Evolutionary conservation across 106 monocot species (phyloP).

Genomic region (Dendrobium catenatum): DNA sequence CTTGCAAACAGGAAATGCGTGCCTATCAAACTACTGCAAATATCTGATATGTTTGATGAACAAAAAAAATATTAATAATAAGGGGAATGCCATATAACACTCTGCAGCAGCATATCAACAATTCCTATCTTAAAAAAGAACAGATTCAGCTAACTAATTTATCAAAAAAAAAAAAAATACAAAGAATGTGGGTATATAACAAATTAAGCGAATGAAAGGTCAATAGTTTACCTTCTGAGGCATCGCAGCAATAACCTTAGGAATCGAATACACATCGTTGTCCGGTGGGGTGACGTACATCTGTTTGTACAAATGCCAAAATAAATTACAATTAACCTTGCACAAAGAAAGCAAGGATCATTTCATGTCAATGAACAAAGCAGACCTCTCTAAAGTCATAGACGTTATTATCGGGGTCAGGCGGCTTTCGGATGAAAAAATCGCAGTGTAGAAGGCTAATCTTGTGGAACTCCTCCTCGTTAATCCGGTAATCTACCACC

Average conservation of each 20-base stretch:
- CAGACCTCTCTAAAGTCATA: constrained; percentile 88
- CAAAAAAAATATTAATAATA: too few relatives aligned
- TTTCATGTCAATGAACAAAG: not conserved
- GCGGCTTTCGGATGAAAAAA: constrained; percentile 87
- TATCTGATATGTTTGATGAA: not conserved
- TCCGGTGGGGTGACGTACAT: constrained; percentile 95
- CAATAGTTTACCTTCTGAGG: constrained; percentile 59
- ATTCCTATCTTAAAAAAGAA: too few relatives aligned
- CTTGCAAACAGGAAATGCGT: not conserved
- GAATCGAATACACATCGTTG: constrained; percentile 83
- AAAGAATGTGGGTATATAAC: too few relatives aligned
- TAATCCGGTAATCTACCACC: constrained; percentile 81
- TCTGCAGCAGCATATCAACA: too few relatives aligned
- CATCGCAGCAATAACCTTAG: constrained; percentile 78
- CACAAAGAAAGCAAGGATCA: not conserved
- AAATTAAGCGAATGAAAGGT: not conserved
- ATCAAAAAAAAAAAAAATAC: too few relatives aligned
- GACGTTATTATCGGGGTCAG: constrained; percentile 78
- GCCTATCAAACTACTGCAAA: not conserved
- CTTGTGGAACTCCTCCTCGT: constrained; percentile 98
- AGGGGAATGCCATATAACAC: too few relatives aligned
- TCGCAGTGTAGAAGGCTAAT: constrained; percentile 81
- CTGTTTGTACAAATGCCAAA: constrained; percentile 33
- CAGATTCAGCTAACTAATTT: too few relatives aligned
- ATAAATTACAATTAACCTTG: not conserved